These are phyloP conservation scores for Magnaporthiopsis rhizophila DNA, from an alignment of 2,329 filamentous ascomycete genomes.

Conservation along the genomic window DNA sequence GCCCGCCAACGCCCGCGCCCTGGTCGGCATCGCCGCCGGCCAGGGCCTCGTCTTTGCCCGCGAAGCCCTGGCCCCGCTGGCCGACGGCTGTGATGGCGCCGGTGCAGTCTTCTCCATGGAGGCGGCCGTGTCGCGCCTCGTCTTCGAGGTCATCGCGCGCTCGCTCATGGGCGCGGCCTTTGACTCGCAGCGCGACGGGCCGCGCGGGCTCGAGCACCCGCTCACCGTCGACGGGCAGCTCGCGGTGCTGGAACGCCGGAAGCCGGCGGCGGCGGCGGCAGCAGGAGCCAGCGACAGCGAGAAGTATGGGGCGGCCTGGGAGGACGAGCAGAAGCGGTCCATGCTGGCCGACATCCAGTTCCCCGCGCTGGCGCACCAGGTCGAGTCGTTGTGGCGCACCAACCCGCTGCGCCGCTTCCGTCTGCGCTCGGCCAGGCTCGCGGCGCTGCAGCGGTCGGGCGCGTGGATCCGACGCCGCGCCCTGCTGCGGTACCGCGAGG, in stretches of 20 bases:
- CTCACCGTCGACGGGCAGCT: background rate
- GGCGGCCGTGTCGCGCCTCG: constrained; percentile 19
- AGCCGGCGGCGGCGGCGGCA: background rate
- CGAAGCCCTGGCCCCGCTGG: constrained; percentile 13
- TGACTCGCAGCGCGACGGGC: constrained; percentile 1
- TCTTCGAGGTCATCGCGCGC: constrained; percentile 16
- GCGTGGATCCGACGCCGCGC: constrained; percentile 7
- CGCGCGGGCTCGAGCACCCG: background rate
- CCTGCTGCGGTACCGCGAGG: constrained; percentile 18
- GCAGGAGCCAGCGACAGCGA: too few relatives aligned
- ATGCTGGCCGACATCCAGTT: background rate
- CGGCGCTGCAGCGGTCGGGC: background rate
- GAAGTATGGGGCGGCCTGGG: too few relatives aligned
- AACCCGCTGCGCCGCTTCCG: background rate
- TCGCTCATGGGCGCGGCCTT: background rate
- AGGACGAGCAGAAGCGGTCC: background rate
- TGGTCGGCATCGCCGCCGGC: constrained; percentile 24
- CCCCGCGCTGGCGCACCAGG: background rate
- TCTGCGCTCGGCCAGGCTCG: background rate
- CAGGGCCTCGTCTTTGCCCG: constrained; percentile 19
- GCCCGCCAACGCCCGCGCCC: constrained; percentile 23
- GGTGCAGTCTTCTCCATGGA: constrained; percentile 20
- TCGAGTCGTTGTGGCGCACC: background rate
- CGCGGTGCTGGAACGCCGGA: background rate
- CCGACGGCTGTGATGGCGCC: constrained; percentile 3